Evolutionary conservation across 2,329 filamentous ascomycete genomes (phyloP), one percentile per base, ranked within the genome.

Genomic region (Herpotrichia juniperi): DNA sequence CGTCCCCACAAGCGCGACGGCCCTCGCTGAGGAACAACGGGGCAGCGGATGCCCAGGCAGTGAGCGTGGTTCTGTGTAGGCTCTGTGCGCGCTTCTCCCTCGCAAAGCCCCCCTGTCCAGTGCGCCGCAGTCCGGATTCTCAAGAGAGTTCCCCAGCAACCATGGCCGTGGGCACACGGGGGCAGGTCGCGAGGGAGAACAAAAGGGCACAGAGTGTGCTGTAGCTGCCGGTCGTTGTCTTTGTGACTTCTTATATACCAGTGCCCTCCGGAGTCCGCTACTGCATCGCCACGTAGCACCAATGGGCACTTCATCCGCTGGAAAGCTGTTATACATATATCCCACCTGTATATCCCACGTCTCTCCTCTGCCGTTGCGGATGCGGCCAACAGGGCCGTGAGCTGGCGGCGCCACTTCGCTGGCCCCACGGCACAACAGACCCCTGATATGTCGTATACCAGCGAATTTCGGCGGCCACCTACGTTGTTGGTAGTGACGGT

Each of bases 211-310:
- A 35, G 30, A 11, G n/a, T 37, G 28, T 21, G 12, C 44, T 48
- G 47, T 51, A 42, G 46, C 35, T 43, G 48, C 42, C 45, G 3
- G 21, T 14, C 22, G 45, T 53, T 42, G 53, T 46, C 42, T n/a
- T 50, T 39, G 49, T 21, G 22, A 14, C 17, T 34, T 46, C 49
- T 50, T 56, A 51, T 56, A 56, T 53, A 53, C 49, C 30, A 19
- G 35, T 26, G 49, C 7, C 45, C 28, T 17, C 48, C 43, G 48
- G 21, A 48, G 24, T 48, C 50, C 48, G 46, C 49, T 49, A 34
- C 11, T 53, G 56, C 51, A 51, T 50, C 50, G 58, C 58, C 54
- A 62, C 59, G 57, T 60, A 53, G 57, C 57, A 57, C 58, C 56
- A 59, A 59, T 59, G 51, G 58, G 48, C 50, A 48, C 30, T 51